Evolutionary conservation across 495 filamentous ascomycete genomes (phyloP), one percentile per base, ranked within the genome.

Genomic region (Rhizodiscina lignyota): DNA sequence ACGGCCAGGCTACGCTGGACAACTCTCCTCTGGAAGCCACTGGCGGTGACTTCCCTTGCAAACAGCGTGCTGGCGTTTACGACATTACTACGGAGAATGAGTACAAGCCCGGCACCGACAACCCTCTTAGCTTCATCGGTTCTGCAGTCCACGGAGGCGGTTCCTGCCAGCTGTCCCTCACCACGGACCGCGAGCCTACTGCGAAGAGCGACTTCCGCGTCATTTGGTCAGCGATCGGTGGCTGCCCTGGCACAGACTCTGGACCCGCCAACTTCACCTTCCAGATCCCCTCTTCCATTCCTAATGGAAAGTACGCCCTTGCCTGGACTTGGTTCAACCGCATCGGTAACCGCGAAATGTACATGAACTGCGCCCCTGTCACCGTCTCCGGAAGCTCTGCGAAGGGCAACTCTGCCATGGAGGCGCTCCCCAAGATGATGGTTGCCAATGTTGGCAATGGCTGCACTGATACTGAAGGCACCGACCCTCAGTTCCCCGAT

Each of bases 111-210:
- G 79, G 76, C 8, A 55, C 62, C 0, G 44, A 44, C 0, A 66
- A 72, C 41, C 40, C 47, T 0, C 51, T 82, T 4, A 46, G 46
- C 13, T 74, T 82, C 48, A 58, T 51, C 0, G 77, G 77, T 0
- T 50, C 53, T 5, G 85, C 84, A 0, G 69, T 71, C 5, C 83
- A 92, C 52, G 77, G 77, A 19, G 86, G 86, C 29, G 86, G 86
- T 3, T 84, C 79, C 2, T 92, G 84, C 53, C 86, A 94, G 50
- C 50, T 94, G 18, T 67, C 75, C 1, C 63, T 93, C 45, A 80
- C 83, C 5, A 77, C 78, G 42, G 83, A 91, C 48, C 51, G 56
- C 5, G 44, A 59, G 2, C 76, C 77, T 2, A 72, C 53, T 34
- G 59, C 58, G 32, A 60, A 63, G 36, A 68, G 72, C 43, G 63